Percentiles rank a stretch among this genome's conserved stretches.
phyloP scores from a whole-genome alignment of 2,329 filamentous ascomycete genomes.

The Furcasterigmium furcatum region DNA sequence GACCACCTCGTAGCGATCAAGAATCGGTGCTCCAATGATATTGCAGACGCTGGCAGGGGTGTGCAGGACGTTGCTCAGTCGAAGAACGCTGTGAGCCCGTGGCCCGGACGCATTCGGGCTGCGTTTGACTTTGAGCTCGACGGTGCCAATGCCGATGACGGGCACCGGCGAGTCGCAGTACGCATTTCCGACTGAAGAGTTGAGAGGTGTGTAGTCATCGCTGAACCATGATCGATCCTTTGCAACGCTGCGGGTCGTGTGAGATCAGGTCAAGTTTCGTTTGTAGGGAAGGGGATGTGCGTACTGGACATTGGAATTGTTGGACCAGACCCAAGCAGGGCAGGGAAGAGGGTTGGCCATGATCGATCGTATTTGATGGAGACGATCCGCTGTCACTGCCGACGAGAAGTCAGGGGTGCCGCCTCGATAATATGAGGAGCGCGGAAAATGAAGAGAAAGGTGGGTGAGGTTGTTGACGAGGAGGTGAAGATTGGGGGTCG shows the following conservation, averaged over 20 bases:
- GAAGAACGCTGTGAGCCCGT: conserved; percentile 4
- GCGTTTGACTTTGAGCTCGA: conserved; percentile 6
- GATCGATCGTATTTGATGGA: too few species aligned
- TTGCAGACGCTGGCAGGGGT: conserved; percentile 3
- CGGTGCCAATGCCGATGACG: conserved; percentile 8
- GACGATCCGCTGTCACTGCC: too few species aligned
- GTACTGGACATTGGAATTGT: conserved; percentile 9
- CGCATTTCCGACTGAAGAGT: background rate
- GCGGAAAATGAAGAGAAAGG: too few species aligned
- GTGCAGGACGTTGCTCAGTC: conserved; percentile 6
- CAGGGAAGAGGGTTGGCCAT: conserved; percentile 2
- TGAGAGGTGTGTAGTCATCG: conserved; percentile 7
- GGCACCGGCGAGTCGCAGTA: background rate
- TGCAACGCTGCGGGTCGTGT: background rate
- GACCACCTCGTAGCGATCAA: background rate
- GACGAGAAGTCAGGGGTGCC: too few species aligned
- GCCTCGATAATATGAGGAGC: too few species aligned
- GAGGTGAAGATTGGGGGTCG: too few species aligned
- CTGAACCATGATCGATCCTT: conserved; percentile 10
- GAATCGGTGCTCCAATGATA: conserved; percentile 3
- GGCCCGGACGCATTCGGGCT: conserved; percentile 1
- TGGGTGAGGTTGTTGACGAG: too few species aligned
- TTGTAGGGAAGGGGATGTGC: background rate
- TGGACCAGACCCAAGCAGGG: conserved; percentile 7
- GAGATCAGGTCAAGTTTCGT: background rate